Evolutionary conservation across 2,329 filamentous ascomycete genomes (phyloP), one percentile per base, ranked within the genome.

Genomic region (Pseudocercospora macadamiae): DNA sequence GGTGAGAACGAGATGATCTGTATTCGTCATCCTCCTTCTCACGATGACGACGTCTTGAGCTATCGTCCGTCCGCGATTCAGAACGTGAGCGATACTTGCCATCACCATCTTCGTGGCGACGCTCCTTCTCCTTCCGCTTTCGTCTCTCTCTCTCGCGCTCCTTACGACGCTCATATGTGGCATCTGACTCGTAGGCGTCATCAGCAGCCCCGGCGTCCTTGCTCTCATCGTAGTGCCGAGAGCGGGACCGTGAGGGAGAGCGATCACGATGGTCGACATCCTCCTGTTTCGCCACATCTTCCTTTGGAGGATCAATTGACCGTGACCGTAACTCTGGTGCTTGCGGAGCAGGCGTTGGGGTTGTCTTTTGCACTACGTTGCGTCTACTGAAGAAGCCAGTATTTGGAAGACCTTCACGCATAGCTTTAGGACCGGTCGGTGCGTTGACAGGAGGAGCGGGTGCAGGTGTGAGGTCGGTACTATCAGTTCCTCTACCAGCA

Each of bases 341-440:
- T 58, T 56, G 64, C 36, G 61, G 56, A 23, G 45, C 55, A 45
- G 62, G 56, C 10, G 62, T 63, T 30, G 61, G 57, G n/a, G 66
- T 62, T n/a, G 60, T 57, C 39, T 61, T 58, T 48, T 63, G 21
- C 39, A 60, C 59, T 59, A 79, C 78, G 16, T 74, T 85, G 79
- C 73, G 87, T 73, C 82, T 75, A 68, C 89, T 84, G 64, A 87
- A 83, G 54, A 90, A 83, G 66, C 89, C 90, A 57, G 88, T 93
- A 74, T 96, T 96, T 52, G 90, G 89, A 9, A 92, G 80, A 26
- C 92, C 91, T 75, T 95, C 89, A 63, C 93, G 85, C 91, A 97
- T 96, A 16, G 95, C 95, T 76, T 95, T 93, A 48, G 95, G 95
- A 8, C 93, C 95, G 55, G 89, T 96, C 25, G 95, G 95, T 25